A percentile compares a stretch with the other conserved stretches of the same genome.
Conservation (phyloP, 176 grass and related monocot genomes). For the Carex kokanica region DNA sequence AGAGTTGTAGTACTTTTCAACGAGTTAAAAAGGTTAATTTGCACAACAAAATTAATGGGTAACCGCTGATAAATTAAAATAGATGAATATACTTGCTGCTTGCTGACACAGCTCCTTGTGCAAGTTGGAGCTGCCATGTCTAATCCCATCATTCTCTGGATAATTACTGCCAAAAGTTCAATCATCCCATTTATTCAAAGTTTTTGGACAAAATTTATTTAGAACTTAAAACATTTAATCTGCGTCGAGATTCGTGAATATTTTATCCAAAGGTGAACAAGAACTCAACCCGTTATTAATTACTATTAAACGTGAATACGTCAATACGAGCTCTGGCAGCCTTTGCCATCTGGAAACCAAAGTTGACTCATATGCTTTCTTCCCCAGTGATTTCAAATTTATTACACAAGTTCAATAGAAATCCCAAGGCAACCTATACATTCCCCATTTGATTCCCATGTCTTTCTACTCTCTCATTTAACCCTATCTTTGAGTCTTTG, state of each 20-base stretch:
- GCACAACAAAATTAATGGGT: no score
- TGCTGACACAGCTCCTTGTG: not conserved
- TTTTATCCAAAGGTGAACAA: no score
- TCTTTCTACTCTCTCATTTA: not conserved
- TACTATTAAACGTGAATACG: not conserved
- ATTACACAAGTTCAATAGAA: not conserved
- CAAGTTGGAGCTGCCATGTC: not conserved
- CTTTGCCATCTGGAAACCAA: not conserved
- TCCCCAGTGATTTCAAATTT: not conserved
- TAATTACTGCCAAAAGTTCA: constrained; percentile 13
- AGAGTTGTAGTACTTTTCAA: no score
- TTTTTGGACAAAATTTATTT: no score
- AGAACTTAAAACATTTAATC: no score
- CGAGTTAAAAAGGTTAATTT: no score
- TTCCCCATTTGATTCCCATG: not conserved
- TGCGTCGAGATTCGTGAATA: no score
- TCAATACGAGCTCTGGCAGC: not conserved
- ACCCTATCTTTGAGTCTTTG: not conserved
- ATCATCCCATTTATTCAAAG: not conserved
- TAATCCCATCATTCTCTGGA: not conserved
- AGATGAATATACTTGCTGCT: not conserved
- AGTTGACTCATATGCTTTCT: not conserved
- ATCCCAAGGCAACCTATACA: no score
- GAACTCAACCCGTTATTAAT: not conserved
- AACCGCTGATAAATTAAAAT: not conserved